Conservation (phyloP, 1,284 basidiomycete genomes). For the Heterobasidion irregulare region DNA sequence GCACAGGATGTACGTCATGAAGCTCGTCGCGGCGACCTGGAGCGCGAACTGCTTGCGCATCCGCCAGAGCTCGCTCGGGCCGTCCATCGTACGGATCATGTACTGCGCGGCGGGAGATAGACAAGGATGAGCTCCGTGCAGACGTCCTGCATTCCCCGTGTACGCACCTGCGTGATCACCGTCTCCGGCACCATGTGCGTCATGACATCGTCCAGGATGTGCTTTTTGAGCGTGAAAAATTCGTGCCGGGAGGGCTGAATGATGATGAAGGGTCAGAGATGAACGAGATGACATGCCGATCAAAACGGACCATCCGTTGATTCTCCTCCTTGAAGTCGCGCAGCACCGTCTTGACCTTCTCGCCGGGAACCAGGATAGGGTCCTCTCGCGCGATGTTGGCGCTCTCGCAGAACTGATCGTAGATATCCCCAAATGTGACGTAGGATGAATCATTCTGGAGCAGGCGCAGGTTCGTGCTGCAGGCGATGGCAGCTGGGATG, state of each 20-base stretch:
- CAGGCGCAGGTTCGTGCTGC: constrained; percentile 79
- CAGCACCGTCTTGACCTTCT: constrained; percentile 72
- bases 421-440: constrained; percentile 88
- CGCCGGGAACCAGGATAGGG: constrained; percentile 76
- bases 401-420: constrained; percentile 82
- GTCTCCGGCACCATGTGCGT: constrained; percentile 89
- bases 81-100: constrained; percentile 82
- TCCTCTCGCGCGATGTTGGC: constrained; percentile 82
- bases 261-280: neutral
- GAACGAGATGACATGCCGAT: neutral
- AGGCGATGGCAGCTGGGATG: constrained; percentile 81
- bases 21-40: constrained; percentile 84
- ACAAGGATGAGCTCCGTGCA: neutral
- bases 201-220: constrained; percentile 87
- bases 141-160: constrained; percentile 16
- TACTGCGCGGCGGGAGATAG: constrained; percentile 48
- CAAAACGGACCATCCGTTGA: constrained; percentile 36
- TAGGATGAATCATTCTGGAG: constrained; percentile 92
- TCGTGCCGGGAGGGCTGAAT: constrained; percentile 57
- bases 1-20: constrained; percentile 89
- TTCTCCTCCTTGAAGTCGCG: constrained; percentile 47
- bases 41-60: constrained; percentile 96
- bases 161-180: constrained; percentile 67
- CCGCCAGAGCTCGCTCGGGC: constrained; percentile 87
- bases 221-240: constrained; percentile 73